Base-by-base conservation (phyloP, 345 rosid species). In the Pistacia atlantica region DNA sequence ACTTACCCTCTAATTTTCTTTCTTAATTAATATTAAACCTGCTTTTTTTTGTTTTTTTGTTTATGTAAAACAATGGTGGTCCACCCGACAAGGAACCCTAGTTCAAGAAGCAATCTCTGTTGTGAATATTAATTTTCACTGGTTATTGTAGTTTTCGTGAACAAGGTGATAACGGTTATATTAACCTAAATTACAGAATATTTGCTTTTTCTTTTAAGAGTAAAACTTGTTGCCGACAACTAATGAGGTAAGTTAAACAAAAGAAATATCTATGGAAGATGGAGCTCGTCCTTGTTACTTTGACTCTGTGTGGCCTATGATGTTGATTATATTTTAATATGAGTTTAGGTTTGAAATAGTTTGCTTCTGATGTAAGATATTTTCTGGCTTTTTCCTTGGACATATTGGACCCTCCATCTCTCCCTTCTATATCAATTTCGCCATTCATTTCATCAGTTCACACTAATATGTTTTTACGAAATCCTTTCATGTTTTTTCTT, bases 41-140 rank as follows among this genome's bases (percentile, higher is more conserved):
- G 61, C 84, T 69, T 78, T 59, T 49, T 74, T 80, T 79, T n/a
- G n/a, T n/a, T n/a, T n/a, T n/a, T n/a, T n/a, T n/a, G n/a, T n/a
- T 54, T 31, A 77, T 79, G 46, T 13, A 33, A 1, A 51, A 52
- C 63, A 46, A 61, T 1, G 76, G 65, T 72, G 84, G 85, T 80
- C 90, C 86, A 61, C 77, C 86, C 76, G 82, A 81, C 88, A 84
- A 89, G 87, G 87, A 89, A 83, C 85, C 87, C 82, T 78, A 68
- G 73, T 80, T 79, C 82, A 75, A 84, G 80, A 89, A 89, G 91
- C 66, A 83, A 87, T 83, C 87, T 75, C 72, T 57, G 2, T 67
- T 73, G 60, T 79, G 25, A 71, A 51, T 48, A 42, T 42, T 42
- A 42, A 25, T 51, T 64, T 65, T 73, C 12, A 38, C 66, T 2